Percentiles rank a stretch among this genome's conserved stretches.
These are phyloP conservation scores for Obelidium mucronatum DNA, from an alignment of 192 early-diverging fungal genomes.

Conservation along the genomic window DNA sequence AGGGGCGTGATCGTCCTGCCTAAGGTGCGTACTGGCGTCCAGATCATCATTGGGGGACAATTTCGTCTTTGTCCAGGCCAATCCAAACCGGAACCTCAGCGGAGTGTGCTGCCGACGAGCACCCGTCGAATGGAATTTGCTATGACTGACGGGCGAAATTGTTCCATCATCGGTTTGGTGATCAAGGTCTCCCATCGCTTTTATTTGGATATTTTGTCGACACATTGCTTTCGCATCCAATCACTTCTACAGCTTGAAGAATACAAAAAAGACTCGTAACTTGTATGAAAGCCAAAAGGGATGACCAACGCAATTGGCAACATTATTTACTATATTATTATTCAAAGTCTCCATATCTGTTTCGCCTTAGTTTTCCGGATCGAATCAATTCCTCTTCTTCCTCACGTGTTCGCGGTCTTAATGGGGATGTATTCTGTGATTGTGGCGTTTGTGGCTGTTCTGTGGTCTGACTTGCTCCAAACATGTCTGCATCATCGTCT, in stretches of 20 bases:
- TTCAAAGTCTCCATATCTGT: slow-evolving; percentile 11
- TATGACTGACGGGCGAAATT: neutral
- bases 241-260: neutral
- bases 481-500: neutral
- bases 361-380: neutral
- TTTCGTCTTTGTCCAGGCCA: neutral
- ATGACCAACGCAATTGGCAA: too few species aligned
- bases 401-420: slow-evolving; percentile 15
- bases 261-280: neutral
- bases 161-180: neutral
- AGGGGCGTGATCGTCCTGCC: neutral
- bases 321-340: too few species aligned
- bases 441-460: neutral
- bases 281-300: too few species aligned
- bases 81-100: neutral
- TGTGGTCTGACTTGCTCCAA: neutral
- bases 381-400: neutral
- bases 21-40: neutral
- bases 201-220: neutral
- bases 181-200: neutral
- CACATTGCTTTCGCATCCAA: neutral
- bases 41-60: neutral
- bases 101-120: neutral
- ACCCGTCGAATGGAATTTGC: neutral
- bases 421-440: neutral